phyloP scores from a whole-genome alignment of 257 asterid genomes.

The Solanum chmielewskii region DNA sequence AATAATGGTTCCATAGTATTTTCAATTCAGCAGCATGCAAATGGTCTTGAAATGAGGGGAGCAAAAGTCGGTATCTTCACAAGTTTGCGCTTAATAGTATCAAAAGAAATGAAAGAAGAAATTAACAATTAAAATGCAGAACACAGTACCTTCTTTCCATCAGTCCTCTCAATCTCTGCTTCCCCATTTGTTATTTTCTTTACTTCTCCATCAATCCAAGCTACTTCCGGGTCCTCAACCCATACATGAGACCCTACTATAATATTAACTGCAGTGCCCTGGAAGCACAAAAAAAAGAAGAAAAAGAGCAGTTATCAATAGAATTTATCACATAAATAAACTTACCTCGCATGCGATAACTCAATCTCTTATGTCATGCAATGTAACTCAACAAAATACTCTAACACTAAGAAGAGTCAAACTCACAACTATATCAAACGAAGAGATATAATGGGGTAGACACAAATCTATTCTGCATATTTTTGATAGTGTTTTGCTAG shows the following conservation, averaged over 20 bases:
- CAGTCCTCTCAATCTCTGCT: constrained; percentile 57
- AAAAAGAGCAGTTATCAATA: background rate
- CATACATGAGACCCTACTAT: constrained; percentile 93
- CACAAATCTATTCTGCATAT: background rate
- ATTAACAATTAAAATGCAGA: background rate
- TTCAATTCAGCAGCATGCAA: background rate
- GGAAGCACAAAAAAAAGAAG: constrained; percentile 1
- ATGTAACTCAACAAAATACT: background rate
- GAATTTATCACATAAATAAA: background rate
- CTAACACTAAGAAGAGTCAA: background rate
- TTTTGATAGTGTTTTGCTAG: background rate
- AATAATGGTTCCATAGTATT: background rate
- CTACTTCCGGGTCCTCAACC: constrained; percentile 65
- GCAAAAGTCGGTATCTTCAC: background rate
- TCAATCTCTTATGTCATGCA: background rate
- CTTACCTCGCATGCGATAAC: background rate
- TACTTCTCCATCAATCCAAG: constrained; percentile 88
- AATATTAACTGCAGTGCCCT: constrained; percentile 88
- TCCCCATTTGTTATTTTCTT: constrained; percentile 60
- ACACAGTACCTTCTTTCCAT: constrained; percentile 67
- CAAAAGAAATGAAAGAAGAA: background rate
- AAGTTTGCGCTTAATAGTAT: background rate
- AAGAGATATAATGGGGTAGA: background rate
- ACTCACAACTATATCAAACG: background rate
- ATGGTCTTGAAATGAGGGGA: background rate